A percentile compares a stretch with the other conserved stretches of the same genome.
phyloP scores from a whole-genome alignment of 1,139 yeast species.

The Blastobotrys persicus region DNA sequence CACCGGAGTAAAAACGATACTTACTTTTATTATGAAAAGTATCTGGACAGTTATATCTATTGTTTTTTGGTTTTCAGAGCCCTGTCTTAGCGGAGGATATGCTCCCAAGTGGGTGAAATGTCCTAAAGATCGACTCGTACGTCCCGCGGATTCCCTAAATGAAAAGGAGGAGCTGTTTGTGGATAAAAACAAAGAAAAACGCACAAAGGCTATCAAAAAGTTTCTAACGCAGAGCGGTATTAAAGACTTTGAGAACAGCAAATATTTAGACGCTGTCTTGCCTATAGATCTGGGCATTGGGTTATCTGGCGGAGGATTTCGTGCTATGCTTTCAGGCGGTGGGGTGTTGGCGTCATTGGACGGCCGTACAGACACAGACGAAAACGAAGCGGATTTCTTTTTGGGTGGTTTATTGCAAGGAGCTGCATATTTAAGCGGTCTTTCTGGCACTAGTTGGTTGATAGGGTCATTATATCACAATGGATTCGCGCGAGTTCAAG shows the following conservation, averaged over 20 bases:
- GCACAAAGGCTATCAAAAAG: conserved; percentile 3
- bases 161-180: conserved; percentile 8
- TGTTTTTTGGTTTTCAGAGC: neutral
- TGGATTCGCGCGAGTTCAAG: conserved; percentile 52
- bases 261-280: neutral
- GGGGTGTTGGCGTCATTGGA: conserved; percentile 77
- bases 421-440: conserved; percentile 76
- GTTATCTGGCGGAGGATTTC: conserved; percentile 80
- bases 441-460: conserved; percentile 89
- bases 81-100: conserved; percentile 1
- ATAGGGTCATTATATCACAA: conserved; percentile 67
- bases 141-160: conserved; percentile 8
- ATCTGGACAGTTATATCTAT: neutral
- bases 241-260: neutral
- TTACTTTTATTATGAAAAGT: no score
- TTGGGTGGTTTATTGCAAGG: conserved; percentile 81
- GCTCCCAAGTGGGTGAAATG: conserved; percentile 10
- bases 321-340: conserved; percentile 80
- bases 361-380: conserved; percentile 52
- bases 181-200: conserved; percentile 1
- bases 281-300: conserved; percentile 52
- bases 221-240: conserved; percentile 2
- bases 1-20: no score
- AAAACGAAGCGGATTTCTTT: conserved; percentile 39
- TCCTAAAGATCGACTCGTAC: conserved; percentile 1